Base-by-base conservation (phyloP, 305 asterid genomes). In the Solanum hybrid region DNA sequence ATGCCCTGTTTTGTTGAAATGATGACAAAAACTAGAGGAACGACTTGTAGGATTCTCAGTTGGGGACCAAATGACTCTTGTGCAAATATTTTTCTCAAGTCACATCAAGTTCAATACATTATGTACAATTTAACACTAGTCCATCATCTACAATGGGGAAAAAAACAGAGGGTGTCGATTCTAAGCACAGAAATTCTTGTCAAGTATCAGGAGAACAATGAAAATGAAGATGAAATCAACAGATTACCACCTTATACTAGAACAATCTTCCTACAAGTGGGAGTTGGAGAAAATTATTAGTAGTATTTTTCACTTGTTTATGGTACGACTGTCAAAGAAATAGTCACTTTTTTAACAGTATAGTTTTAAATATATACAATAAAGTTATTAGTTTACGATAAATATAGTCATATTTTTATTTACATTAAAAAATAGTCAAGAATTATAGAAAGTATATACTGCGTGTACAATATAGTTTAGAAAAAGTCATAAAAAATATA, bases 161-260 rank as follows among this genome's bases (percentile, higher is more conserved):
- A 39, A 82, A 46, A 10, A 29, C 40, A 29, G 67, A 46, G 20
- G 34, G 26, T 83, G 29, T 83, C 87, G 33, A 82, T 82, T 79
- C 2, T 4, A 37, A 37, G 64, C 84, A 24, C 84, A 78, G 61
- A 80, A 80, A 80, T 6, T 80, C 7, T n/a, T 80, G 86, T 80
- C 64, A 80, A 80, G 86, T 80, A 80, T 80, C 86, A 11, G 64
- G 86, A 80, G 61, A 13, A 24, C 86, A 81, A 39, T 12, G 35
- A 78, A 78, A 35, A 78, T 78, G 31, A 78, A 78, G 20, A 78
- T 76, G 57, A 90, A 91, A 88, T 73, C 89, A 69, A 61, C 86
- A 86, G 40, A 91, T 88, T 31, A 57, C 75, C 77, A 67, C 46
- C 78, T 75, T 31, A 14, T 42, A 75, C 40, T 29, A 75, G 33